These are phyloP conservation scores for Penicillium tannophilum DNA, from an alignment of 495 filamentous ascomycete genomes.

Conservation along the genomic window DNA sequence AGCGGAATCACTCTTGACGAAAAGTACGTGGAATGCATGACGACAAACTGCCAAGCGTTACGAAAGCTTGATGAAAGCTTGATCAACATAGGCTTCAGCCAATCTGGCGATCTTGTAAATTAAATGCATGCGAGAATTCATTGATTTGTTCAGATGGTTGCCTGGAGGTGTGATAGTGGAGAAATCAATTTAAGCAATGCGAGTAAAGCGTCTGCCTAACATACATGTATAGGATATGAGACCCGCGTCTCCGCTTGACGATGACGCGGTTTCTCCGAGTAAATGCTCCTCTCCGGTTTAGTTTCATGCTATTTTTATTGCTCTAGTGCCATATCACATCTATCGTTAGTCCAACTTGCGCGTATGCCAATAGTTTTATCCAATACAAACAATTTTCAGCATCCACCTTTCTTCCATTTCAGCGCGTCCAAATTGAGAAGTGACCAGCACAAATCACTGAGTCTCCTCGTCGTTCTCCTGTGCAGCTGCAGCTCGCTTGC, in stretches of 20 bases:
- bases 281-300: neutral
- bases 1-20: neutral
- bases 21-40: neutral
- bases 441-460: neutral
- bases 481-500: slow-evolving; percentile 17
- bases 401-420: neutral
- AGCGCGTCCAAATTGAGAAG: too few relatives aligned
- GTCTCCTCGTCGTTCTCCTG: slow-evolving; percentile 19
- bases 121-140: neutral
- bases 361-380: too few relatives aligned
- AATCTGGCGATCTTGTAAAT: neutral
- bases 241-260: too few relatives aligned
- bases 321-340: too few relatives aligned
- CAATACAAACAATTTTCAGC: neutral
- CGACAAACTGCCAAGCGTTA: neutral
- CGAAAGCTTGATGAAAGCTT: neutral
- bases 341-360: too few relatives aligned
- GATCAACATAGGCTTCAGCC: neutral
- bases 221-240: neutral
- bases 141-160: neutral
- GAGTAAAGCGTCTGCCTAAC: neutral
- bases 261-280: too few relatives aligned
- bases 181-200: neutral
- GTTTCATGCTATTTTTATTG: too few relatives aligned
- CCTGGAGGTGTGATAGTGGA: neutral